Conservation (phyloP, 805 yeast genomes). For the Debaryomyces prosopidis region DNA sequence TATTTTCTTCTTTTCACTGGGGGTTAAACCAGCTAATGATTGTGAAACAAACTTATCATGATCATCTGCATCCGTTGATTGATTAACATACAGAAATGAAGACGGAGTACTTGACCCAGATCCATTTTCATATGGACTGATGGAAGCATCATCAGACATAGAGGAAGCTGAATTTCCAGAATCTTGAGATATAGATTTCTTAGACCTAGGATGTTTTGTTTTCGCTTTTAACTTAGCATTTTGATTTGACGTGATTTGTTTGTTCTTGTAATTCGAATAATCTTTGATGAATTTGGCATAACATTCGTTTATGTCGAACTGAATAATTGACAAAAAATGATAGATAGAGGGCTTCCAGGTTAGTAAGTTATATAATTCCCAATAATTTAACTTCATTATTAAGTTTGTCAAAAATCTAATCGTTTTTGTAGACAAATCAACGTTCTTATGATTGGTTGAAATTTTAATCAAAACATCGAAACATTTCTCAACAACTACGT, state of each 20-base stretch:
- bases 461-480: slow-evolving; percentile 39
- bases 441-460: slow-evolving; percentile 28
- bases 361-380: slow-evolving; percentile 44
- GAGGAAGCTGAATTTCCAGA: slow-evolving; percentile 5
- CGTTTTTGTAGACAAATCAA: slow-evolving; percentile 33
- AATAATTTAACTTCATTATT: slow-evolving; percentile 40
- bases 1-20: slow-evolving; percentile 19
- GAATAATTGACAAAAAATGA: slow-evolving; percentile 38
- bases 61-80: slow-evolving; percentile 16
- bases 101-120: slow-evolving; percentile 12
- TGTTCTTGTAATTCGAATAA: slow-evolving; percentile 22
- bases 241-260: not conserved
- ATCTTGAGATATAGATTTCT: slow-evolving; percentile 1
- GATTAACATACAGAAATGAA: slow-evolving; percentile 13
- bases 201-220: not conserved
- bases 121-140: slow-evolving; percentile 4
- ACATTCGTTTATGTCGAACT: slow-evolving; percentile 42
- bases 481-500: slow-evolving; percentile 36
- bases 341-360: slow-evolving; percentile 44
- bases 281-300: slow-evolving; percentile 34
- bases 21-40: slow-evolving; percentile 12
- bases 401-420: slow-evolving; percentile 39
- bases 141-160: slow-evolving; percentile 6
- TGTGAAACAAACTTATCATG: slow-evolving; percentile 24
- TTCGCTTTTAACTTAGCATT: not conserved